A percentile compares a stretch with the other conserved stretches of the same genome.
Conservation (phyloP, 192 early-diverging fungal genomes). For the Coemansia furcata region DNA sequence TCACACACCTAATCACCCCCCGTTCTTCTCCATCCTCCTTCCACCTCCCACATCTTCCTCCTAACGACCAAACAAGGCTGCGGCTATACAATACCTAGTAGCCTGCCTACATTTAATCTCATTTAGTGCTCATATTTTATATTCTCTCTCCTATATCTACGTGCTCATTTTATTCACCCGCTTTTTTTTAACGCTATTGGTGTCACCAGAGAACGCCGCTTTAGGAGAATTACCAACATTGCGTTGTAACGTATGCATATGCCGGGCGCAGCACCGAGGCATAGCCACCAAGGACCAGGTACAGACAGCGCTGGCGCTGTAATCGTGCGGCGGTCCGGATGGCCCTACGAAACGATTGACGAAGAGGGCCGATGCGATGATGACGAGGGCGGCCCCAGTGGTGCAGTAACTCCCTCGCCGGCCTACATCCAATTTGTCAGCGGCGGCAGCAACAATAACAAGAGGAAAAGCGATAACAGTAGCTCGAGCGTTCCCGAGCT, state of each 20-base stretch:
- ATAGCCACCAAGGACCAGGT: background rate
- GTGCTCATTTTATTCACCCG: background rate
- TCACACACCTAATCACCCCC: background rate
- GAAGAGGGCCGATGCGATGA: slow-evolving; percentile 5
- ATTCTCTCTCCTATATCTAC: background rate
- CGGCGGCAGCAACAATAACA: background rate
- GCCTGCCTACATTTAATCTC: background rate
- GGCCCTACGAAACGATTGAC: slow-evolving; percentile 9
- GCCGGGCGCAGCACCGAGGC: background rate
- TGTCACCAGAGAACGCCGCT: background rate
- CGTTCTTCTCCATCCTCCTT: background rate
- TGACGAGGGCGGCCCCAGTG: slow-evolving; percentile 3
- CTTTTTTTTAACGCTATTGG: background rate
- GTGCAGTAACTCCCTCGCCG: background rate
- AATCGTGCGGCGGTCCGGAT: background rate
- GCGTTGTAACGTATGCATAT: background rate
- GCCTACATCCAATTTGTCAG: slow-evolving; percentile 1
- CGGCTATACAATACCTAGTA: background rate
- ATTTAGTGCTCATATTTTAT: background rate
- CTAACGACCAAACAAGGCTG: background rate
- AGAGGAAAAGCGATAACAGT: slow-evolving; percentile 4
- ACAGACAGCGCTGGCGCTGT: slow-evolving; percentile 15
- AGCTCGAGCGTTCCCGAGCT: background rate
- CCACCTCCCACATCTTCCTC: background rate
- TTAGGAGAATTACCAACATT: background rate